Evolutionary conservation across 768 basidiomycete species (phyloP).

Genomic region (Kwoniella bestiolae): DNA sequence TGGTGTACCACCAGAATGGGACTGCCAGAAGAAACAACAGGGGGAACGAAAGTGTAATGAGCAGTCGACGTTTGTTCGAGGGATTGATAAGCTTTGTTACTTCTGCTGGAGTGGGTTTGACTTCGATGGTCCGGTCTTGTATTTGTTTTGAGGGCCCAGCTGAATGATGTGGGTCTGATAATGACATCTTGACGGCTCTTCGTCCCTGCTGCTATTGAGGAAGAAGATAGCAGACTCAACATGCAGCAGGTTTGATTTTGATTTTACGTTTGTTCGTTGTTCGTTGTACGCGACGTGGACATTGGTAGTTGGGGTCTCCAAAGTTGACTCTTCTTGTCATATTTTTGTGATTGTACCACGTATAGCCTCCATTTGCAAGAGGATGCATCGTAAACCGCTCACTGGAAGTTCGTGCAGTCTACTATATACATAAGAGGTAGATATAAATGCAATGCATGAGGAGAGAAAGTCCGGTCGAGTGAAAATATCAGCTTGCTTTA

Average conservation of each 20-base stretch:
- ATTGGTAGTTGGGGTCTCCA: not conserved
- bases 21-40: slow-evolving; percentile 72
- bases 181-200: not conserved
- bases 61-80: slow-evolving; percentile 28
- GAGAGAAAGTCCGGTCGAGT: too few species aligned
- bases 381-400: too few species aligned
- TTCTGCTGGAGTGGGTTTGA: slow-evolving; percentile 22
- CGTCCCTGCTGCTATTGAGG: not conserved
- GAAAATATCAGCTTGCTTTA: too few species aligned
- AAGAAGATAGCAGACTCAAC: not conserved
- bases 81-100: slow-evolving; percentile 47
- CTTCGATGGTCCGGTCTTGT: not conserved
- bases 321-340: not conserved
- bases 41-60: slow-evolving; percentile 72
- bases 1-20: slow-evolving; percentile 93
- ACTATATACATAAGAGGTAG: too few species aligned
- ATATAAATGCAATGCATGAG: too few species aligned
- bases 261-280: not conserved
- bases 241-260: not conserved
- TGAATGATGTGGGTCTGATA: not conserved
- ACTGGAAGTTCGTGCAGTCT: too few species aligned
- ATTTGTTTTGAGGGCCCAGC: not conserved
- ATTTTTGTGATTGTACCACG: too few species aligned
- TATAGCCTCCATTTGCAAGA: too few species aligned
- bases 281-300: not conserved